phyloP scores from a whole-genome alignment of 148 eudicot genomes.

The Pouteria glomerata region DNA sequence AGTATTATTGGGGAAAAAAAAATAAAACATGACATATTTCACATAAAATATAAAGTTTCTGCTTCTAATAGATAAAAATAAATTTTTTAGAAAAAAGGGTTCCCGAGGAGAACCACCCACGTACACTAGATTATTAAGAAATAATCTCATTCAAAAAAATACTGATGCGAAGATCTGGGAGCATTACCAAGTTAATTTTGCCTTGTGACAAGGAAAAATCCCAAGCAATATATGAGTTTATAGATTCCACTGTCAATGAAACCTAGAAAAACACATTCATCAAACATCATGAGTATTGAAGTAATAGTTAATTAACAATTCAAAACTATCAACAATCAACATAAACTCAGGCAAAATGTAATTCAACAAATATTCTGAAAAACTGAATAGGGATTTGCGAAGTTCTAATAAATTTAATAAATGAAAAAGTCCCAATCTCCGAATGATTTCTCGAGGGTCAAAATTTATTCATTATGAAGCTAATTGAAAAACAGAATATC shows the following conservation, averaged over 20 bases:
- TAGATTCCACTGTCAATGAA: conserved; percentile 64
- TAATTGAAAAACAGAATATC: background rate
- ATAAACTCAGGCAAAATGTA: background rate
- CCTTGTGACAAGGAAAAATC: conserved; percentile 80
- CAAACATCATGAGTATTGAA: background rate
- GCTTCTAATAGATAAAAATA: background rate
- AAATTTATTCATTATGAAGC: background rate
- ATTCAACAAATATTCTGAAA: background rate
- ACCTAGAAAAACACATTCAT: conserved; percentile 44
- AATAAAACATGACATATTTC: background rate
- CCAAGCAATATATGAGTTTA: conserved; percentile 97
- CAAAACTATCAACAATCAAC: background rate
- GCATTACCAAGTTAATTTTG: conserved; percentile 64
- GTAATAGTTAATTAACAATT: background rate
- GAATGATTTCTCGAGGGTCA: background rate
- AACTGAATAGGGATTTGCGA: background rate
- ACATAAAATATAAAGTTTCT: background rate
- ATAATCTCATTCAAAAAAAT: background rate
- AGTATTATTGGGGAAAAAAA: background rate
- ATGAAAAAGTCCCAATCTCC: background rate
- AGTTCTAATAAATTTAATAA: background rate
- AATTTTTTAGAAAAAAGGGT: background rate
- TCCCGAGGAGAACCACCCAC: background rate
- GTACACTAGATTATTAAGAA: background rate
- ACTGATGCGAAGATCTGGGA: conserved; percentile 1